Percentiles rank a stretch among this genome's conserved stretches.
phyloP scores from a whole-genome alignment of 306 rosid species.

The Luffa aegyptiaca region DNA sequence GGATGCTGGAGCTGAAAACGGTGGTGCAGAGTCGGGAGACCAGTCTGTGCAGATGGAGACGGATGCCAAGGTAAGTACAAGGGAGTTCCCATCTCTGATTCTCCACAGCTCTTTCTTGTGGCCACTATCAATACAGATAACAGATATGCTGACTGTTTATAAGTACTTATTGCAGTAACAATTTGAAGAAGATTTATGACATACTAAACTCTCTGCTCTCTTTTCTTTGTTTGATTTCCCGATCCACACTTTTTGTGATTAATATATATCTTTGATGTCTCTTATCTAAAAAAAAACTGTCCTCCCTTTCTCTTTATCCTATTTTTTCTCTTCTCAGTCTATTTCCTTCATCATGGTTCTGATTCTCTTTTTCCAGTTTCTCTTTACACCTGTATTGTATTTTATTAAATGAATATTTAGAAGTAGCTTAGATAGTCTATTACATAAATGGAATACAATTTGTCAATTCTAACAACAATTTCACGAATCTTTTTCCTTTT shows the following conservation, averaged over 20 bases:
- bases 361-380: neutral
- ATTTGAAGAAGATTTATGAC: neutral
- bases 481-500: neutral
- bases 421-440: neutral
- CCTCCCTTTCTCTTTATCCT: neutral
- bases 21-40: constrained; percentile 54
- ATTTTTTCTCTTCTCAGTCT: neutral
- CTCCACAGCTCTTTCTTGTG: neutral
- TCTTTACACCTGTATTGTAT: neutral
- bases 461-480: neutral
- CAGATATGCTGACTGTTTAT: neutral
- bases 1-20: constrained; percentile 49
- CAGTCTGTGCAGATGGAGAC: constrained; percentile 80
- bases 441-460: neutral
- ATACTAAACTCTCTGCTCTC: neutral
- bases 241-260: neutral
- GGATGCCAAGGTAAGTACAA: constrained; percentile 51
- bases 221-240: neutral
- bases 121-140: neutral
- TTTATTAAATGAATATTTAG: neutral
- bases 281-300: too few species aligned
- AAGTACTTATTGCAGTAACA: neutral
- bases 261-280: too few species aligned
- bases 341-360: neutral
- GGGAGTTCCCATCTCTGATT: neutral